Evolutionary conservation across 176 grass and related monocot genomes (phyloP), one percentile per base, ranked within the genome.

Genomic region (Thalia dealbata): DNA sequence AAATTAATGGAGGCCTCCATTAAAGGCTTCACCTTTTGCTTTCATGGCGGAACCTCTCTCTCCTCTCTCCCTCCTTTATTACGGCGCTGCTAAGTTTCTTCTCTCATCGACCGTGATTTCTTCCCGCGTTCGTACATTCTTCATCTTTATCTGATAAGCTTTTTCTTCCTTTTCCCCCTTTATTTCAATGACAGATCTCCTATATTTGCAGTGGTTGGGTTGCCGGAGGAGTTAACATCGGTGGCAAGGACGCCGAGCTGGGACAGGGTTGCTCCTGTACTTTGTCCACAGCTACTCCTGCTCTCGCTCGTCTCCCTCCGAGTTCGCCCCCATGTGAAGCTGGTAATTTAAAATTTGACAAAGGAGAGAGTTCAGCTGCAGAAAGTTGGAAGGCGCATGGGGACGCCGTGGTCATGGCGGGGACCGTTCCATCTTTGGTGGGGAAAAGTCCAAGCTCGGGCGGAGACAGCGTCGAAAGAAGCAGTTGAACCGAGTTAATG

Each of bases 401-500:
- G 64, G 26, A 0, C 64, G 64, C 64, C 16, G 28, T 38, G 30
- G 64, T 19, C 64, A 41, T 67, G 64, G 64, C 38, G 52, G 71
- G 50, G 71, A 55, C 71, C 71, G 58, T 73, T 12, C 18, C 22
- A n/a, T 15, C 65, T 35, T 38, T 38, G 32, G 30, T 35, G 70
- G 71, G 38, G 71, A 73, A 73, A 73, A 35, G 27, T 38, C 71
- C 50, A 58, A 55, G 18, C 71, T 56, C 28, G 25, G 51, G 29
- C 71, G 50, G 51, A 27, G 26, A 55, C 50, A 19, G 15, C 15
- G n/a, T 68, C 11, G 18, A 32, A 43, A 68, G 65, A 68, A 22
- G 65, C 65, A 44, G 65, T 44, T 44, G 25, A 38, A 73, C 56
- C 50, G 29, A 58, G 18, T 55, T 73, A 56, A 32, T 73, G 52